Conservation (phyloP, 2,329 filamentous ascomycete species). For the Pestalotiopsis fici region DNA sequence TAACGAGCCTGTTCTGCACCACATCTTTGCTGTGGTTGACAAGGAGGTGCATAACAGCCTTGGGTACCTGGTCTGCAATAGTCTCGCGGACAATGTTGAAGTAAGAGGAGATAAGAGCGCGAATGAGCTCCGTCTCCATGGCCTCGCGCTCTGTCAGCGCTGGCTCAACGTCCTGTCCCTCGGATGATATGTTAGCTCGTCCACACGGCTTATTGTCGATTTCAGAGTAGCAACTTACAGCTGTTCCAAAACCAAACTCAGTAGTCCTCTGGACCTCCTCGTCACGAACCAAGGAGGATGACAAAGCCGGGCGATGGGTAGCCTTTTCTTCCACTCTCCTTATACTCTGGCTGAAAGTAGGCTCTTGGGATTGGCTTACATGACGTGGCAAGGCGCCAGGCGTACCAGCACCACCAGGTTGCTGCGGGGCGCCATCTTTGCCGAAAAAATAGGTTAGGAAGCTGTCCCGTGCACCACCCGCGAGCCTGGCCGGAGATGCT, state of each 20-base stretch:
- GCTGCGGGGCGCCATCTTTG: slow-evolving; percentile 72
- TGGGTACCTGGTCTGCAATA: slow-evolving; percentile 98
- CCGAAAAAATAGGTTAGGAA: slow-evolving; percentile 99
- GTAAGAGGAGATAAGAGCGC: slow-evolving; percentile 94
- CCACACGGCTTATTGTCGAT: slow-evolving; percentile 8
- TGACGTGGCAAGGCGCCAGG: slow-evolving; percentile 57
- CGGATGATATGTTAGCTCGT: slow-evolving; percentile 15
- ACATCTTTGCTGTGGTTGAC: slow-evolving; percentile 99
- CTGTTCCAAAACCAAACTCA: slow-evolving; percentile 46
- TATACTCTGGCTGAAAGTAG: slow-evolving; percentile 81
- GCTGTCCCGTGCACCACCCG: slow-evolving; percentile 75
- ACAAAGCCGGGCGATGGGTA: slow-evolving; percentile 50
- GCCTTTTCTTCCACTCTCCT: slow-evolving; percentile 66
- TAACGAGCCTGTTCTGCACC: slow-evolving; percentile 94
- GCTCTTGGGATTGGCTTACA: slow-evolving; percentile 76
- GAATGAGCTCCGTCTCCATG: slow-evolving; percentile 96
- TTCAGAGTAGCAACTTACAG: slow-evolving; percentile 51
- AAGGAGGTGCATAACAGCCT: slow-evolving; percentile 97
- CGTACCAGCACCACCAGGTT: slow-evolving; percentile 42
- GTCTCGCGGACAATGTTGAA: slow-evolving; percentile 99
- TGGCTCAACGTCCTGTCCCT: slow-evolving; percentile 70
- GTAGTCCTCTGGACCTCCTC: slow-evolving; percentile 38
- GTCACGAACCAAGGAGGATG: slow-evolving; percentile 22
- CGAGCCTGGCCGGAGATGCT: slow-evolving; percentile 63
- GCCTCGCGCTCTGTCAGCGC: slow-evolving; percentile 93